Conservation (phyloP, 108 stramenopile species). For the Epithemia pelagica region DNA sequence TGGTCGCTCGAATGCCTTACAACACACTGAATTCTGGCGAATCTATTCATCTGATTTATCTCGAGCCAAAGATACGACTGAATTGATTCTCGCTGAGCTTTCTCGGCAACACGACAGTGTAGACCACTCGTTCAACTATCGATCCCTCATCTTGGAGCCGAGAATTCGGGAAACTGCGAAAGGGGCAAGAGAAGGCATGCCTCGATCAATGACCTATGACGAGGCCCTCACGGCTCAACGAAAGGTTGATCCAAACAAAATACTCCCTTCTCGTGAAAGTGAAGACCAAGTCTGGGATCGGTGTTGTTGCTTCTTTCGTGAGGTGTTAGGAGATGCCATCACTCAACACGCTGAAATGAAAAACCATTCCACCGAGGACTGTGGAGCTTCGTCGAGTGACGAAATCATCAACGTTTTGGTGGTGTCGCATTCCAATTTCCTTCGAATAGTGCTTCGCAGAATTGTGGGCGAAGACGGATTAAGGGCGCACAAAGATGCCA, state of each 20-base stretch:
- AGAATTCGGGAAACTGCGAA: constrained; percentile 50
- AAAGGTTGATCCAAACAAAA: constrained; percentile 10
- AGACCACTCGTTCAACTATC: too few species aligned
- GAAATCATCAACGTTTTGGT: constrained; percentile 29
- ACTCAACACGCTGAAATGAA: constrained; percentile 3
- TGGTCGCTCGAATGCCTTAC: not conserved
- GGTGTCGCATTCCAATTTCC: constrained; percentile 42
- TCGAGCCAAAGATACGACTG: constrained; percentile 37
- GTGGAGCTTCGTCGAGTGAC: not conserved
- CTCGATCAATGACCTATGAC: constrained; percentile 27
- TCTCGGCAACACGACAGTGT: too few species aligned
- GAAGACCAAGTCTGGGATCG: constrained; percentile 43
- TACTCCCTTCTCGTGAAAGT: constrained; percentile 39
- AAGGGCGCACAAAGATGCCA: not conserved
- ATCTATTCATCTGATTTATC: constrained; percentile 41
- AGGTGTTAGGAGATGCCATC: constrained; percentile 28
- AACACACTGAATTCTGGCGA: constrained; percentile 22
- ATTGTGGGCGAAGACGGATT: not conserved
- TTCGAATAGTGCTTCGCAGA: constrained; percentile 25
- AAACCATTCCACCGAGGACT: not conserved
- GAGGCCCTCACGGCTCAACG: constrained; percentile 20
- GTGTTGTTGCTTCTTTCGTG: constrained; percentile 29
- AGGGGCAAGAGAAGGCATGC: constrained; percentile 47
- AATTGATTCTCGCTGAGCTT: constrained; percentile 2
- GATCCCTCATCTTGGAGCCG: constrained; percentile 21